Percentiles rank a stretch among this genome's conserved stretches.
These are phyloP conservation scores for Cryptococcus amylolentus DNA, from an alignment of 1,284 basidiomycete species.

Conservation along the genomic window DNA sequence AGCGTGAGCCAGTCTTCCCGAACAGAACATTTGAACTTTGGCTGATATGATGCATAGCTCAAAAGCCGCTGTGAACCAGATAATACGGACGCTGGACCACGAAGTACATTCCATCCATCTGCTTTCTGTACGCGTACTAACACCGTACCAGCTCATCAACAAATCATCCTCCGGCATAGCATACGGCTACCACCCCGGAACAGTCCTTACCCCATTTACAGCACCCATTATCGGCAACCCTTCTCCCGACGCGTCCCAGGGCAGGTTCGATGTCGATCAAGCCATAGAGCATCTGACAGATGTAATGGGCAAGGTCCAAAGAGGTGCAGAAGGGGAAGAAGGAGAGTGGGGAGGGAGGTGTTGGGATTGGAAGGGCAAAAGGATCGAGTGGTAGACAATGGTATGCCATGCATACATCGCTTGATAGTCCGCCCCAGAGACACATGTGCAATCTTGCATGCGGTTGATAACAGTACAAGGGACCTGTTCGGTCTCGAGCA, in stretches of 20 bases:
- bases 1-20: constrained; percentile 40
- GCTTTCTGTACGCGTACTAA: neutral
- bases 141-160: constrained; percentile 17
- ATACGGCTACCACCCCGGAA: constrained; percentile 48
- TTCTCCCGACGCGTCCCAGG: constrained; percentile 40
- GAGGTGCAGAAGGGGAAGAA: constrained; percentile 15
- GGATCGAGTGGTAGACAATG: constrained; percentile 48
- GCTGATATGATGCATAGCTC: constrained; percentile 46
- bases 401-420: neutral
- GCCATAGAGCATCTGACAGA: constrained; percentile 59
- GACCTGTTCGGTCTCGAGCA: too few species aligned
- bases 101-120: constrained; percentile 51
- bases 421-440: too few species aligned
- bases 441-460: neutral
- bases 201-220: constrained; percentile 42
- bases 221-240: constrained; percentile 39
- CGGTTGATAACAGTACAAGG: too few species aligned
- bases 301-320: constrained; percentile 53
- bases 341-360: constrained; percentile 60
- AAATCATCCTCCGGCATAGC: constrained; percentile 48
- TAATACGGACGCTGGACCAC: constrained; percentile 64
- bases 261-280: constrained; percentile 61
- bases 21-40: neutral
- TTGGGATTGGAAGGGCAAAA: constrained; percentile 67
- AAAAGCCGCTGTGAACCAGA: constrained; percentile 71